These are phyloP conservation scores for Lactifluus piperatus DNA, from an alignment of 768 basidiomycete species.

Conservation along the genomic window DNA sequence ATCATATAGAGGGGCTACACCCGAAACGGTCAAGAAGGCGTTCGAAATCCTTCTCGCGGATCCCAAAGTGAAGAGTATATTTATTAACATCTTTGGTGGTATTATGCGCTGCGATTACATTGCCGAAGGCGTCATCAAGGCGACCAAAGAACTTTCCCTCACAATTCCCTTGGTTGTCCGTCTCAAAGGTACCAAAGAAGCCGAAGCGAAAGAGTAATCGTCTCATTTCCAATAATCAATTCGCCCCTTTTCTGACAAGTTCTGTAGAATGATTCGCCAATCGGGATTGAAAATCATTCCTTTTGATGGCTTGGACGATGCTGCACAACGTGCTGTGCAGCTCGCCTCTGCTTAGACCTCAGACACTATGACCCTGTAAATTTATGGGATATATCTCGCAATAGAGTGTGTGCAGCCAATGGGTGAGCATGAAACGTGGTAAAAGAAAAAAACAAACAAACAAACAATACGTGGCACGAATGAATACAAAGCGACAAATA, in stretches of 20 bases:
- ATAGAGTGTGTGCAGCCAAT: slow-evolving; percentile 10
- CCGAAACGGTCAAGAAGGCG: slow-evolving; percentile 99
- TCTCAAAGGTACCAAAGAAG: slow-evolving; percentile 94
- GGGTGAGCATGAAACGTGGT: not conserved
- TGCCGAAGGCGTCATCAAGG: slow-evolving; percentile 97
- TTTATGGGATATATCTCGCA: slow-evolving; percentile 13
- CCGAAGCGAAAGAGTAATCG: slow-evolving; percentile 81
- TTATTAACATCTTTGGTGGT: slow-evolving; percentile 96
- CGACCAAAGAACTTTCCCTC: slow-evolving; percentile 83
- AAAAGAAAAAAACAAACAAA: not conserved
- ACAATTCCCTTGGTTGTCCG: slow-evolving; percentile 86
- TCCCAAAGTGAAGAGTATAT: slow-evolving; percentile 93
- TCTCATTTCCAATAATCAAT: slow-evolving; percentile 2
- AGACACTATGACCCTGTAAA: not conserved
- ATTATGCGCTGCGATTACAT: slow-evolving; percentile 99
- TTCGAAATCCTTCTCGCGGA: slow-evolving; percentile 91
- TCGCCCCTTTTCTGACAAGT: slow-evolving; percentile 15
- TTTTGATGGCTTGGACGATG: slow-evolving; percentile 89
- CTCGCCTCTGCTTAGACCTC: slow-evolving; percentile 36
- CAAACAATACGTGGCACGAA: slow-evolving; percentile 3
- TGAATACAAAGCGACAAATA: slow-evolving; percentile 12
- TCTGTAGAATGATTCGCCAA: slow-evolving; percentile 76
- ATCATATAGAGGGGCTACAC: slow-evolving; percentile 80
- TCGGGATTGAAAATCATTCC: slow-evolving; percentile 91
- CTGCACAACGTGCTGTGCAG: slow-evolving; percentile 72